Conservation (phyloP, 192 early-diverging fungal species). For the Rhizophagus sp. region DNA sequence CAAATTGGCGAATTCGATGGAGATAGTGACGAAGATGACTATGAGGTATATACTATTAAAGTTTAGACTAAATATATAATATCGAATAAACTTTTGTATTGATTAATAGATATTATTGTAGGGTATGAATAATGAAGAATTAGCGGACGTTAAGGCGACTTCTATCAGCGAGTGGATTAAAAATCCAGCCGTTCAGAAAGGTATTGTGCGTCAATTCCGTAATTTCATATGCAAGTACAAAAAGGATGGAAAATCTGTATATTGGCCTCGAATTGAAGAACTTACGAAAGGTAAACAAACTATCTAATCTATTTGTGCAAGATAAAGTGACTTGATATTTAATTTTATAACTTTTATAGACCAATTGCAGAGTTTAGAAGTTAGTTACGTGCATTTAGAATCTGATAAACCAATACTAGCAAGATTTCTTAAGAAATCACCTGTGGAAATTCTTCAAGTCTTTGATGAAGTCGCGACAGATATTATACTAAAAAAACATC, state of each 20-base stretch:
- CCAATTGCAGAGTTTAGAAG: slow-evolving; percentile 78
- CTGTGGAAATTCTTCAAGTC: slow-evolving; percentile 83
- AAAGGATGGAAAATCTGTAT: slow-evolving; percentile 87
- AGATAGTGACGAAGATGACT: neutral
- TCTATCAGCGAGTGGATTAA: slow-evolving; percentile 84
- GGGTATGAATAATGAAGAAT: slow-evolving; percentile 57
- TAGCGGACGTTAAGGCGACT: slow-evolving; percentile 81
- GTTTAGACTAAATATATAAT: neutral
- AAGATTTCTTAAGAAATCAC: slow-evolving; percentile 88
- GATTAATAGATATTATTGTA: slow-evolving; percentile 26
- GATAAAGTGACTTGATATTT: neutral
- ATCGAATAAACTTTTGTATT: neutral
- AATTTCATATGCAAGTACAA: slow-evolving; percentile 86
- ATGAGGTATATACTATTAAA: slow-evolving; percentile 3
- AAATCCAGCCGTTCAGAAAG: slow-evolving; percentile 79
- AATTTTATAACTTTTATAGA: slow-evolving; percentile 4
- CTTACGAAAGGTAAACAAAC: slow-evolving; percentile 75
- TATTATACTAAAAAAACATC: slow-evolving; percentile 84
- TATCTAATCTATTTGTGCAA: neutral
- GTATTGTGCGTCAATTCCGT: slow-evolving; percentile 85
- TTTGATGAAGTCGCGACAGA: slow-evolving; percentile 94
- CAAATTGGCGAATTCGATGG: neutral
- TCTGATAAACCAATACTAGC: slow-evolving; percentile 81
- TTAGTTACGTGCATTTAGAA: slow-evolving; percentile 81
- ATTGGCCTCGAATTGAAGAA: slow-evolving; percentile 86